Evolutionary conservation across 176 grass and related monocot species (phyloP), one percentile per base, ranked within the genome.

Genomic region (Carex littledalei): DNA sequence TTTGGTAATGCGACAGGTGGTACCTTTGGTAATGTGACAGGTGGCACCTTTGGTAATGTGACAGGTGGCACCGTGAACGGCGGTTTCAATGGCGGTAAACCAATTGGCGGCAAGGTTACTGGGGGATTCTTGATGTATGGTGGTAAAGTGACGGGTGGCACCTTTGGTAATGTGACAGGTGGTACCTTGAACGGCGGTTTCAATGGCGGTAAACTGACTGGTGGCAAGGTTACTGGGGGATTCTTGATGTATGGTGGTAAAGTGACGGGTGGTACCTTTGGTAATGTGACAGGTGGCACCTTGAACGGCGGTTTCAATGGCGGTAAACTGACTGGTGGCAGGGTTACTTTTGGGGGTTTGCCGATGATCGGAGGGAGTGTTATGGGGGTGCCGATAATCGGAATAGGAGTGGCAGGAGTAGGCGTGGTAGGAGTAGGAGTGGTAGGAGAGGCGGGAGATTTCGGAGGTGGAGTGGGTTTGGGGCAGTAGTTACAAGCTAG

Each of bases 401-500:
- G 20, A 49, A 1, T 49, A 4, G 78, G 78, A 15, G 79, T 1
- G 2, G 14, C 0, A 0, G 77, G 24, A 45, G 26, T 39, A 18
- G 31, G 29, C 0, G 37, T 22, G 34, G 37, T 6, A 75, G 70
- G 22, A 0, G 15, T 1, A 0, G 78, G 26, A 24, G 29, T 11
- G 32, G 31, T 14, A 13, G 39, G 71, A 76, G 71, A 52, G 47
- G 72, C 6, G 6, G 76, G 53, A 6, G 76, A 32, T 58, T 79
- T 63, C 17, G 29, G 79, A 32, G 17, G 12, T 17, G 62, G 81
- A 29, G 81, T 16, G n/a, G 3, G 1, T 64, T 64, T 83, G 59
- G 81, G 62, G 60, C 81, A 83, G 22, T 47, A 66, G 47, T 50
- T 7, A 31, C 81, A 83, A 54, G 81, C 81, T 49, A 83, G 61